These are phyloP conservation scores for Fusarium sp. DNA, from an alignment of 2,329 filamentous ascomycete species.

Conservation along the genomic window DNA sequence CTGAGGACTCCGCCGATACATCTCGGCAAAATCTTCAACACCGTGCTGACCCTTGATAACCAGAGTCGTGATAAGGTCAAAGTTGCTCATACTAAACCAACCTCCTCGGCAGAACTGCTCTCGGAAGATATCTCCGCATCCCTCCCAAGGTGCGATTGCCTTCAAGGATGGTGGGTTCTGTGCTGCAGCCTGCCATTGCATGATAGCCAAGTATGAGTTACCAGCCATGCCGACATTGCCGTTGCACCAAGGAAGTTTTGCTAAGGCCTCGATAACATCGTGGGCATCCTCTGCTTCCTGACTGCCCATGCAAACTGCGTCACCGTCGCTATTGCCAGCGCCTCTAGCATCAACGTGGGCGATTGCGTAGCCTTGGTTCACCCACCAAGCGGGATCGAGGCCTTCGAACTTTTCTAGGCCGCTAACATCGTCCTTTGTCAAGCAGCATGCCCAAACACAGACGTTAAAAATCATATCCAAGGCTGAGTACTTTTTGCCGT, in stretches of 20 bases:
- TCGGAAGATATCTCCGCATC: constrained; percentile 25
- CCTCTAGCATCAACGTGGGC: constrained; percentile 26
- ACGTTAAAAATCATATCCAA: constrained; percentile 43
- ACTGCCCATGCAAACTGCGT: constrained; percentile 33
- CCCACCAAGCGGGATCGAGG: constrained; percentile 33
- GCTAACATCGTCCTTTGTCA: constrained; percentile 31
- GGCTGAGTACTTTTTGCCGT: constrained; percentile 43
- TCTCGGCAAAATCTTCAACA: constrained; percentile 23
- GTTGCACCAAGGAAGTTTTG: constrained; percentile 52
- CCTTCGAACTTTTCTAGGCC: constrained; percentile 36
- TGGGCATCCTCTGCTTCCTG: constrained; percentile 46
- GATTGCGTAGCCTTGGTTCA: constrained; percentile 31
- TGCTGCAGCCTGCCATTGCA: constrained; percentile 42
- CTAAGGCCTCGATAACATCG: constrained; percentile 47
- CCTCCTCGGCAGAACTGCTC: constrained; percentile 26
- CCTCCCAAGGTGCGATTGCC: constrained; percentile 37
- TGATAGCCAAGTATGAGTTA: constrained; percentile 50
- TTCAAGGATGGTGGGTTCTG: constrained; percentile 38
- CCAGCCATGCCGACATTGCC: constrained; percentile 54
- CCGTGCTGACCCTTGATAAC: constrained; percentile 19
- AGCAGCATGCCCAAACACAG: constrained; percentile 36
- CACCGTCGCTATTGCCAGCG: constrained; percentile 7
- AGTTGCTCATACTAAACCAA: constrained; percentile 25
- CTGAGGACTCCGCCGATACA: constrained; percentile 16
- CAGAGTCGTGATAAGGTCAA: constrained; percentile 19